Conservation (phyloP, 768 basidiomycete genomes). For the Mycena kentingensis region DNA sequence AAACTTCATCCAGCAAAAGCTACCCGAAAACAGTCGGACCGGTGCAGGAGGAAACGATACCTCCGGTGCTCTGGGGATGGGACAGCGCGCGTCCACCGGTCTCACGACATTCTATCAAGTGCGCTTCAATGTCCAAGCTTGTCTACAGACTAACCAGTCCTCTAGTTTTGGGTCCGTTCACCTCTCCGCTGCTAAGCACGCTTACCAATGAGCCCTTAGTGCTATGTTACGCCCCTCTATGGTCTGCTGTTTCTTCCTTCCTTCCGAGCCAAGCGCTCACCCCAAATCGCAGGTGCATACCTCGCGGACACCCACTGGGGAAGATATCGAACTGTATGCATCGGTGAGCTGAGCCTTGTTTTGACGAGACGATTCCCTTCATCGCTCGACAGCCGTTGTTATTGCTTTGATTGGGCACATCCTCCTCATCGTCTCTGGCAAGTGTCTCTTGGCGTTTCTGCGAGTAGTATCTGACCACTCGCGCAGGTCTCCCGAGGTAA, state of each 20-base stretch:
- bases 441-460: not conserved
- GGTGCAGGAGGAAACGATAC: slow-evolving; percentile 62
- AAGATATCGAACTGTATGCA: slow-evolving; percentile 71
- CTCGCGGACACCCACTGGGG: slow-evolving; percentile 74
- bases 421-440: slow-evolving; percentile 58
- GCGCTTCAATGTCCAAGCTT: no score
- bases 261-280: no score
- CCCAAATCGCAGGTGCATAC: no score
- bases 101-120: slow-evolving; percentile 70
- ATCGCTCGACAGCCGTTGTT: no score
- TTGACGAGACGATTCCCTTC: no score
- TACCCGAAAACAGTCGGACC: slow-evolving; percentile 63
- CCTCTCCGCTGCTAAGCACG: not conserved
- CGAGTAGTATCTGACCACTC: not conserved
- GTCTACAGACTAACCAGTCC: no score
- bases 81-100: slow-evolving; percentile 73
- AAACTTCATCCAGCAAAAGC: slow-evolving; percentile 73
- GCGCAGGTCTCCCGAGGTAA: slow-evolving; percentile 25
- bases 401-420: slow-evolving; percentile 67
- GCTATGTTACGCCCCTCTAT: slow-evolving; percentile 63
- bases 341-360: no score
- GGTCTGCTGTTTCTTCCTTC: no score
- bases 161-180: slow-evolving; percentile 16
- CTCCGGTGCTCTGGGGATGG: slow-evolving; percentile 65
- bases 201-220: slow-evolving; percentile 38